These are phyloP conservation scores for Colletotrichum agaves DNA, from an alignment of 2,329 filamentous ascomycete species.

Conservation along the genomic window DNA sequence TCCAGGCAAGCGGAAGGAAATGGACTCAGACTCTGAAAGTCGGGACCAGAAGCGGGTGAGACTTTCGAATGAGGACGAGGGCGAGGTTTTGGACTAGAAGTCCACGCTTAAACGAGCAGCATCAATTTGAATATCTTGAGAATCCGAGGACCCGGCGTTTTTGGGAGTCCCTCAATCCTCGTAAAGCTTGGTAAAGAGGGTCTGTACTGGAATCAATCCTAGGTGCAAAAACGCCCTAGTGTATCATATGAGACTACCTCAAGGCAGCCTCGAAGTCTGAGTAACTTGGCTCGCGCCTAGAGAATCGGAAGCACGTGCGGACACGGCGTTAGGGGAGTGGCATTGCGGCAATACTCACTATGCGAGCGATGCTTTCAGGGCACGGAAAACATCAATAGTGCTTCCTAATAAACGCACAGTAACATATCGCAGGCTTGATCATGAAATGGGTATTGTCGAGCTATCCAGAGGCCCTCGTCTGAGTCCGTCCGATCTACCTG, in stretches of 20 bases:
- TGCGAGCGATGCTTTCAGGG: constrained; percentile 20
- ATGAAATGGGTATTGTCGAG: constrained; percentile 11
- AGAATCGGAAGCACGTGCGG: constrained; percentile 6
- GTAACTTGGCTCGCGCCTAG: neutral
- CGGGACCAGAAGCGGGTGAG: constrained; percentile 56
- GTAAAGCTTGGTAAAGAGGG: neutral
- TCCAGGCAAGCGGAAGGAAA: constrained; percentile 56
- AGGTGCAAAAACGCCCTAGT: constrained; percentile 6
- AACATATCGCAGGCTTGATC: neutral
- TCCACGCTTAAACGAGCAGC: neutral
- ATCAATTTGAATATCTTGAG: constrained; percentile 25
- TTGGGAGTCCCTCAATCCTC: constrained; percentile 10
- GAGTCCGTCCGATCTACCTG: constrained; percentile 31
- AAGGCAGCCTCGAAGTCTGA: neutral
- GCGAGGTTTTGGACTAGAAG: constrained; percentile 50
- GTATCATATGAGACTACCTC: constrained; percentile 16
- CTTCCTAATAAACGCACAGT: constrained; percentile 14
- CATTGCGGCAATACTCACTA: constrained; percentile 11
- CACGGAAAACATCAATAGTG: constrained; percentile 19
- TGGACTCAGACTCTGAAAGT: constrained; percentile 50
- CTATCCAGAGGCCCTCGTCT: constrained; percentile 20
- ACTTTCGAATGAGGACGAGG: constrained; percentile 59
- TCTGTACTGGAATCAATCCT: neutral
- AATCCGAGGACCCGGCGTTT: constrained; percentile 24
- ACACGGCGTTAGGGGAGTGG: constrained; percentile 20